Evolutionary conservation across 805 yeast species (phyloP), one percentile per base, ranked within the genome.

Genomic region (Kluyveromyces lactis): DNA sequence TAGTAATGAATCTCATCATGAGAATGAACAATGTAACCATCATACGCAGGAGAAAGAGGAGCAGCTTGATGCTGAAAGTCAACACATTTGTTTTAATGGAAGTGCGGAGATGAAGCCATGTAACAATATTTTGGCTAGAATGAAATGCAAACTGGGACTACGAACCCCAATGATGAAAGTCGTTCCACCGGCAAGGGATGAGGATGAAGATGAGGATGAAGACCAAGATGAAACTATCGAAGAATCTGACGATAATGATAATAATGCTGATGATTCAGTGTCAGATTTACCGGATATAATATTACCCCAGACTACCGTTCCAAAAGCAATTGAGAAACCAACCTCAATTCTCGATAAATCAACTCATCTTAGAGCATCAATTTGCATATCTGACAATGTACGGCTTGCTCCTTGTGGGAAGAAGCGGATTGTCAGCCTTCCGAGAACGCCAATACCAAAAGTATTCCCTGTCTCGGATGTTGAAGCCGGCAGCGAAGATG

Each of bases 361-460:
- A 10, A 8, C 10, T 30, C 33, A 30, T 6, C 6, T 8, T 10
- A 15, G 7, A 9, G 12, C 21, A 18, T 11, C 33, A 15, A 30
- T 30, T 5, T 6, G 8, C 21, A 30, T 30, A 10, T 16, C 21
- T 11, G 33, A 30, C 16, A 11, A 15, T 7, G 33, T 18, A 9
- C 18, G 15, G 12, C 33, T 19, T 16, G 5, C 18, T 16, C 18
- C n/a, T 30, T 6, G 5, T 5, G n/a, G 33, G 6, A 30, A 30
- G 10, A 18, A 8, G 8, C 12, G 31, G n/a, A 18, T 12, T 5
- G 18, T 27, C 26, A 26, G 33, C 15, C 31, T 43, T 5, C 47
- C 47, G 7, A 38, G 47, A 36, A 43, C 47, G 9, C 47, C 47
- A 10, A 35, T 41, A 16, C 47, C 47, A 4, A 33, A 32, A 31